These are phyloP conservation scores for Pleurotus cornucopiae DNA, from an alignment of 768 basidiomycete species.

Conservation along the genomic window DNA sequence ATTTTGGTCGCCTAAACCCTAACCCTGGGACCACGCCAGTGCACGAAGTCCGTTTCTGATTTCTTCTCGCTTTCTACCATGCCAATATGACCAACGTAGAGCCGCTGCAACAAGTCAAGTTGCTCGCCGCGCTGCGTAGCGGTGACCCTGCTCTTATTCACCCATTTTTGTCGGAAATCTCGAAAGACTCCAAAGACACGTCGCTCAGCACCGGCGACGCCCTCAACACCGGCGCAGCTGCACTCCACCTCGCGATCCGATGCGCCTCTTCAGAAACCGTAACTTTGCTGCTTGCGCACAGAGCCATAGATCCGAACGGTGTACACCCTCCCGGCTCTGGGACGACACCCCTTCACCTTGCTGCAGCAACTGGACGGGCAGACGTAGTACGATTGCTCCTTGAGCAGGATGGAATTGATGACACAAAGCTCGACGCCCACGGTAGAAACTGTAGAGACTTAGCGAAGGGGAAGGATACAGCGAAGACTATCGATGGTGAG, in stretches of 20 bases:
- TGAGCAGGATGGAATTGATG: conserved; percentile 77
- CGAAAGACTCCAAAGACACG: conserved; percentile 55
- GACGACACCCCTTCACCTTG: conserved; percentile 67
- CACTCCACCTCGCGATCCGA: conserved; percentile 78
- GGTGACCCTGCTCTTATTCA: conserved; percentile 79
- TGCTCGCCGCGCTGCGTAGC: conserved; percentile 57
- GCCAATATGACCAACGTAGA: conserved; percentile 18
- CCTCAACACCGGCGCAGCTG: conserved; percentile 63
- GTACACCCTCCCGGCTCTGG: conserved; percentile 70
- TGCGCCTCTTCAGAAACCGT: conserved; percentile 75
- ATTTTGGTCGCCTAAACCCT: not conserved
- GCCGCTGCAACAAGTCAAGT: conserved; percentile 61
- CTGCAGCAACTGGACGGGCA: conserved; percentile 63
- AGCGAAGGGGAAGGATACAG: conserved; percentile 63
- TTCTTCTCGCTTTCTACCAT: conserved; percentile 1
- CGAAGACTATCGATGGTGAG: conserved; percentile 67
- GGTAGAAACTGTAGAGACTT: conserved; percentile 71
- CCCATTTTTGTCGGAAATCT: conserved; percentile 74
- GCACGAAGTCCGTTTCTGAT: not conserved
- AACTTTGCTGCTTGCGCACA: conserved; percentile 61
- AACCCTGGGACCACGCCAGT: too few relatives aligned
- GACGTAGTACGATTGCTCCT: conserved; percentile 76
- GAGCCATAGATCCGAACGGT: conserved; percentile 77
- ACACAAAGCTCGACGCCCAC: conserved; percentile 62
- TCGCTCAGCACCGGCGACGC: conserved; percentile 33